Base-by-base conservation (phyloP, 305 asterid genomes). In the Caryopteris hybrid region DNA sequence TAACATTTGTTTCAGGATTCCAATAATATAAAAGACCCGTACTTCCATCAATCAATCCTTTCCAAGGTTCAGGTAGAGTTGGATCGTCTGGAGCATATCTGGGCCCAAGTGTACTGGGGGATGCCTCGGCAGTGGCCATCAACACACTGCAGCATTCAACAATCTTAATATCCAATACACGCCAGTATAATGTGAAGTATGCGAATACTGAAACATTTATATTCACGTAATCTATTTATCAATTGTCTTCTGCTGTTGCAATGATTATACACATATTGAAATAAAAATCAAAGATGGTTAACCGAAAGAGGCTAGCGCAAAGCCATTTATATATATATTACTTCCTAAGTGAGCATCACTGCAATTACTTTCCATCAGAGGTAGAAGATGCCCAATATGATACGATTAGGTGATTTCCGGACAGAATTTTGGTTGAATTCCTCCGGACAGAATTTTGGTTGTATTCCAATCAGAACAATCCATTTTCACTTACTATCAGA, bases 11-110 rank as follows among this genome's bases (percentile, higher is more conserved):
- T 80, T 93, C 97, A 13, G 92, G 96, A 80, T 93, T 93, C 99
- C 99, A 93, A 70, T 84, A 93, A 75, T 93, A 93, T 62, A 87
- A 38, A 27, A 78, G 41, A 50, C 91, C 92, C 0, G 96, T 81
- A 63, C 83, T 86, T 75, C 96, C 96, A 76, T 93, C 99, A 70
- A 93, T 85, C 64, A 93, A 83, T 38, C 96, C 96, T 80, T 93
- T 91, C 96, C 99, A 93, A 5, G 97, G 99, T 75, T 85, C 95
- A 8, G 99, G 96, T 55, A 91, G 75, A 55, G 91, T 84, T 22
- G 97, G 97, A 76, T 93, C 99, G 50, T 93, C 97, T 0, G 96
- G 96, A 54, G 97, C 96, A 77, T 86, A 93, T 38, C 97, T 89
- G 4, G 97, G 96, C 60, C 96, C 97, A 33, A 72, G 64, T 2